Evolutionary conservation across 106 monocot species (phyloP), one percentile per base, ranked within the genome.

Genomic region (Dendrobium officinale): DNA sequence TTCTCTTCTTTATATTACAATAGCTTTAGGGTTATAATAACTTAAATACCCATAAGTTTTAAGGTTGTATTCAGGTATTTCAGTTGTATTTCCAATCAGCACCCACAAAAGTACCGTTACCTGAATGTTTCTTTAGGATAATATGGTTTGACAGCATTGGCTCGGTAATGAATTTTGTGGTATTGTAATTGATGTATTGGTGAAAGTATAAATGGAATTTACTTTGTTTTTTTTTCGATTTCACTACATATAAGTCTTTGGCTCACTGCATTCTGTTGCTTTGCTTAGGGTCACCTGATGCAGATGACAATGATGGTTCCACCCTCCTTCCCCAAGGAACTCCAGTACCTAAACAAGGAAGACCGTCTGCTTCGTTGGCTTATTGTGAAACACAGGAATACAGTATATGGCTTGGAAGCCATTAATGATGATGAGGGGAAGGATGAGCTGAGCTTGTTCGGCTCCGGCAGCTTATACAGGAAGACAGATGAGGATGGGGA

Each of bases 251-350:
- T 66, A 66, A 66, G 6, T 26, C 10, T 8, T 66, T 22, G 22
- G 64, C 64, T 24, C 5, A 40, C 33, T 33, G 72, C 41, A 20
- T 74, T 42, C 44, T 37, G 1, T 74, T 43, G 13, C 37, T 43
- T 76, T 76, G 49, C 49, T 17, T 85, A 96, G 93, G 92, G 87
- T 70, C 90, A 92, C 70, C 90, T 94, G 0, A 94, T 92, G 92
- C 94, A 97, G 81, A 90, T 97, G 89, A 92, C 92, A 8, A 79
- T 92, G 77, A 92, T 96, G 93, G 93, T 94, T 75, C 93, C 96
- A 18, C 93, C 96, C 0, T 83, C 80, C 47, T 97, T 92, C 55
- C 79, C 84, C 42, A 75, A 90, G 79, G 94, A 94, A 70, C 89
- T 96, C 42, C 85, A 94, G 0, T 92, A 90, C 59, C 74, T 96